Base-by-base conservation (phyloP, 345 rosid species). In the Rhizophora mangle region DNA sequence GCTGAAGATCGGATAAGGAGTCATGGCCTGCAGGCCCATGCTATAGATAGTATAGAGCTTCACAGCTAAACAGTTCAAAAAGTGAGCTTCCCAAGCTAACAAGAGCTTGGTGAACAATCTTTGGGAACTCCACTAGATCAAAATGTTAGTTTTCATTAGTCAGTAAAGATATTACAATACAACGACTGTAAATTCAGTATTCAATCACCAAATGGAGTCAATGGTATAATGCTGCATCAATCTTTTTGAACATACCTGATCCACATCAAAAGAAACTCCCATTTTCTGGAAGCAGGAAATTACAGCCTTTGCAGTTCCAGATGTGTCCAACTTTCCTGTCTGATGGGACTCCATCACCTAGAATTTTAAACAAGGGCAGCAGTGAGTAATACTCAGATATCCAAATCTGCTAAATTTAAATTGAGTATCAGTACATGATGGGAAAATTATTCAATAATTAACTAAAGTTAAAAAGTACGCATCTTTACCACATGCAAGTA, bases 301-400 rank as follows among this genome's bases (percentile, higher is more conserved):
- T 20, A 92, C 96, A 65, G 97, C 98, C 86, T 92, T 92, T 43
- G 99, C 98, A 58, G 99, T 92, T 68, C 98, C 98, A 4, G 98
- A 95, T 20, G 87, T 84, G 81, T 95, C 99, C 85, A 88, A 52
- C 82, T 95, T 95, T 56, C 91, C 71, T 68, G 98, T 75, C 82
- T 95, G 97, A 79, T 95, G 99, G 69, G 99, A 95, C 77, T 95
- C 98, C 96, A 90, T 79, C 74, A 92, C 99, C 99, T 95, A 52
- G 46, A 77, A 59, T 47, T 67, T 67, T 22, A 39, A 60, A 67
- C 1, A 67, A 9, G 61, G 51, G 49, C 52, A 68, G 21, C 32
- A 65, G 43, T 15, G 10, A 43, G 3, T 2, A 51, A 20, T 31
- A 13, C 58, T 65, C 37, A 27, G 15, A 47, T 30, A 72, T 27